A percentile compares a stretch with the other conserved stretches of the same genome.
Conservation (phyloP, 192 early-diverging fungal genomes). For the Geranomyces michiganensis region DNA sequence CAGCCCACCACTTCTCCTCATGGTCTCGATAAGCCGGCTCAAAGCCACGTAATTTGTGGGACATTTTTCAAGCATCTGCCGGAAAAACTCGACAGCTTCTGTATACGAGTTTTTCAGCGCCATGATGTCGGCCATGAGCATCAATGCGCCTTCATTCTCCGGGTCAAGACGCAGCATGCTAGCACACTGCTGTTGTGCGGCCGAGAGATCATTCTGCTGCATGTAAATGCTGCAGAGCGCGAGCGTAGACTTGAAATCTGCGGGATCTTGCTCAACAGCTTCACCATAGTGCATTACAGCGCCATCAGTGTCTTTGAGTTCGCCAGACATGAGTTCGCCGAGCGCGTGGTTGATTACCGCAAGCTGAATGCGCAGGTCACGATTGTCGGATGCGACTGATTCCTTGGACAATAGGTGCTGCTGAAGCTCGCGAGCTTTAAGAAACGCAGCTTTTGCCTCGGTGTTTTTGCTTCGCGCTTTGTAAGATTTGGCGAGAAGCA, state of each 20-base stretch:
- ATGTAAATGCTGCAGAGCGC: slow-evolving; percentile 46
- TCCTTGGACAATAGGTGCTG: slow-evolving; percentile 36
- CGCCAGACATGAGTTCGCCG: slow-evolving; percentile 36
- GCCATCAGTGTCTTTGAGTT: slow-evolving; percentile 39
- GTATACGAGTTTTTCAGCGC: slow-evolving; percentile 42
- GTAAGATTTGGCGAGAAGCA: slow-evolving; percentile 39
- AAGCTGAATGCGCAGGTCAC: slow-evolving; percentile 13
- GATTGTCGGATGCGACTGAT: not conserved
- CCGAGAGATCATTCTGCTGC: slow-evolving; percentile 33
- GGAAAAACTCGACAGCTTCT: slow-evolving; percentile 46
- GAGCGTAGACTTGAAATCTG: slow-evolving; percentile 42
- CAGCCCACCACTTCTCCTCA: slow-evolving; percentile 48
- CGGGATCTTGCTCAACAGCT: slow-evolving; percentile 42
- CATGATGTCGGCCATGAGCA: slow-evolving; percentile 57
- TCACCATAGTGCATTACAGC: slow-evolving; percentile 49
- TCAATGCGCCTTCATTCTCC: slow-evolving; percentile 45
- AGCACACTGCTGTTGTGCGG: slow-evolving; percentile 55
- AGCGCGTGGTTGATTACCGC: slow-evolving; percentile 46
- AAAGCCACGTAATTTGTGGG: slow-evolving; percentile 47
- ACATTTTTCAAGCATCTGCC: slow-evolving; percentile 45
- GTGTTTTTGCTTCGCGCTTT: slow-evolving; percentile 17
- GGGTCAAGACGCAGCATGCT: slow-evolving; percentile 41
- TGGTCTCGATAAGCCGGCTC: slow-evolving; percentile 47
- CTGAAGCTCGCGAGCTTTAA: slow-evolving; percentile 43
- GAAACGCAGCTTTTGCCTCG: slow-evolving; percentile 34